Evolutionary conservation across 2,329 filamentous ascomycete species (phyloP), one percentile per base, ranked within the genome.

Genomic region (Lecanicillium sp.): DNA sequence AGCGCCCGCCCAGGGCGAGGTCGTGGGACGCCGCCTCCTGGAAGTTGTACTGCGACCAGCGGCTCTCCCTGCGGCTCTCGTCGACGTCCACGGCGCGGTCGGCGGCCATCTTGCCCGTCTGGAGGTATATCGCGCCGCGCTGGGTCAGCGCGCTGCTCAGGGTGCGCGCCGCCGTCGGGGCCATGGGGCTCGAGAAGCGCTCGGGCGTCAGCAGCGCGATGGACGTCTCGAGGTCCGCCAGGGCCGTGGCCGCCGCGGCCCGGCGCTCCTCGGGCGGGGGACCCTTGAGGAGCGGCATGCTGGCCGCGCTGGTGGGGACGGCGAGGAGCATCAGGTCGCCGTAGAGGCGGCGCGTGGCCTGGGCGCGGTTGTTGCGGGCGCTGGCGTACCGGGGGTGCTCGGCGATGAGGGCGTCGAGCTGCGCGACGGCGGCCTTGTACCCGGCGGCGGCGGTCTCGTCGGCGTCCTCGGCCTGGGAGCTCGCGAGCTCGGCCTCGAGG

Each of bases 351-450:
- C 84, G 69, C 24, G 77, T 57, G 8, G 83, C 74, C 62, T 90
- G 87, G 3, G 83, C 86, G 42, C 86, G 75, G 64, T 91, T 90
- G 61, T 89, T 86, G 50, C 80, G 77, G 5, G 81, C 84, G 53
- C 83, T 87, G 19, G 86, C 84, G 63, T 90, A 90, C 26, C 68
- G 64, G 3, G 86, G 83, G 45, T 79, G 62, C 20, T 75, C 64
- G 2, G 68, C 58, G 33, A 89, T 77, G 26, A 89, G 69, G 2
- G 64, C 60, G 24, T 74, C 71, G 5, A 90, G 67, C 5, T 68
- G 63, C 9, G 62, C 60, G 15, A 82, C 62, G 45, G 72, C 73
- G 29, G 64, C 52, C 21, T 63, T 67, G 56, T 81, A 83, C 32
- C 67, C 68, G 2, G 65, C 57, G 24, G 71, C 56, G 4, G 72